phyloP scores from a whole-genome alignment of 192 early-diverging fungal species.

The Chytriomyces hyalinus region DNA sequence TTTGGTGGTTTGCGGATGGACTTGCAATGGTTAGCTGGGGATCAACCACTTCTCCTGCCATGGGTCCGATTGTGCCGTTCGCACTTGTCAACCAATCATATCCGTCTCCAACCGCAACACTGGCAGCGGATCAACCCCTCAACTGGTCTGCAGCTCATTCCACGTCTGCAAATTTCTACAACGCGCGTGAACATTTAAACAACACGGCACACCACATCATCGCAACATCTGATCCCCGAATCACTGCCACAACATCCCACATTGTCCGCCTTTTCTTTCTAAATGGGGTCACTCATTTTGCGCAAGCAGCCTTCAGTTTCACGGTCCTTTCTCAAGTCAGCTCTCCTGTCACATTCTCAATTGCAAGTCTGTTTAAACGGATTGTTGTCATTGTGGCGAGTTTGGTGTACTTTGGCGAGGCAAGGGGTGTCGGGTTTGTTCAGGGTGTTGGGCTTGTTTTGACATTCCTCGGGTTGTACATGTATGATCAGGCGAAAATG shows the following conservation, averaged over 20 bases:
- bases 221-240: neutral
- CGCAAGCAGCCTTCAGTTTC: constrained; percentile 82
- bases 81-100: neutral
- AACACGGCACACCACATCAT: neutral
- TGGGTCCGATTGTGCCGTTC: constrained; percentile 17
- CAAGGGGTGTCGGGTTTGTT: constrained; percentile 53
- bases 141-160: constrained; percentile 1
- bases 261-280: constrained; percentile 66
- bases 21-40: constrained; percentile 26
- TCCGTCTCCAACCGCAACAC: constrained; percentile 30
- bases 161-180: neutral
- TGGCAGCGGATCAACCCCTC: neutral
- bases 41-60: neutral
- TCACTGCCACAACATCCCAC: constrained; percentile 24
- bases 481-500: constrained; percentile 83
- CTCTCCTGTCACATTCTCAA: constrained; percentile 82
- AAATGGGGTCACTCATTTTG: constrained; percentile 83
- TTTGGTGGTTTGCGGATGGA: constrained; percentile 82
- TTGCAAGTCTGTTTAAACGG: constrained; percentile 85
- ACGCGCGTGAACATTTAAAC: neutral
- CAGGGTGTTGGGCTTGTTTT: constrained; percentile 78
- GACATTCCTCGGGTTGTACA: constrained; percentile 82
- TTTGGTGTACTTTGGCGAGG: constrained; percentile 84
- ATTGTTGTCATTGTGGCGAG: constrained; percentile 85
- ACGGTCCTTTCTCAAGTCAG: constrained; percentile 74